These are phyloP conservation scores for Trypanosoma theileri DNA, from an alignment of 208 protist genomes.

Conservation along the genomic window DNA sequence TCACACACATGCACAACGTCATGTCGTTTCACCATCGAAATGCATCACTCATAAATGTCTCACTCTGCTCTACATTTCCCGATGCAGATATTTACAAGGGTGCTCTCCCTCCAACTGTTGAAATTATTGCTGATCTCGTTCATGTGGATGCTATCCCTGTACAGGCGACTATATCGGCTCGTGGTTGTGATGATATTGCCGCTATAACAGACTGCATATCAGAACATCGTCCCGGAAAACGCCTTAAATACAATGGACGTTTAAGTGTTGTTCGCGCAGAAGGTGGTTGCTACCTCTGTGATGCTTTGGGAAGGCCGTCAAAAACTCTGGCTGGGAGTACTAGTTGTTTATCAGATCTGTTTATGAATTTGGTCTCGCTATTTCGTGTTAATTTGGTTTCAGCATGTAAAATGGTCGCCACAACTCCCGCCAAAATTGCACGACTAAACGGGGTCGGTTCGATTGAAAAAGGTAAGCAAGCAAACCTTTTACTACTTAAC, in stretches of 20 bases:
- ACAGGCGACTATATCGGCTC: conserved; percentile 45
- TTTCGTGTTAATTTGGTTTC: conserved; percentile 54
- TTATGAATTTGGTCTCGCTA: conserved; percentile 58
- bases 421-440: conserved; percentile 61
- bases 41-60: conserved; percentile 54
- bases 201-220: conserved; percentile 79
- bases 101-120: conserved; percentile 51
- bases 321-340: conserved; percentile 62
- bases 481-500: conserved; percentile 65
- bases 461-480: conserved; percentile 45
- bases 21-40: conserved; percentile 72
- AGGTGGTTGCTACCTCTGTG: conserved; percentile 62
- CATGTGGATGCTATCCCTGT: conserved; percentile 59
- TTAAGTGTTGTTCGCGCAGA: conserved; percentile 52
- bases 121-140: conserved; percentile 68
- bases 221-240: conserved; percentile 49
- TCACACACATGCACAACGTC: conserved; percentile 73
- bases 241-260: conserved; percentile 61
- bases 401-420: conserved; percentile 56
- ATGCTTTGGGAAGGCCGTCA: conserved; percentile 44
- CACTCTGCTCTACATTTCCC: conserved; percentile 54
- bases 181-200: conserved; percentile 49
- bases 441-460: conserved; percentile 45
- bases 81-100: conserved; percentile 54
- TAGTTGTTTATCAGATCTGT: conserved; percentile 58